A percentile compares a stretch with the other conserved stretches of the same genome.
Conservation (phyloP, 164 flowering plant species). For the Vitis rupestris region DNA sequence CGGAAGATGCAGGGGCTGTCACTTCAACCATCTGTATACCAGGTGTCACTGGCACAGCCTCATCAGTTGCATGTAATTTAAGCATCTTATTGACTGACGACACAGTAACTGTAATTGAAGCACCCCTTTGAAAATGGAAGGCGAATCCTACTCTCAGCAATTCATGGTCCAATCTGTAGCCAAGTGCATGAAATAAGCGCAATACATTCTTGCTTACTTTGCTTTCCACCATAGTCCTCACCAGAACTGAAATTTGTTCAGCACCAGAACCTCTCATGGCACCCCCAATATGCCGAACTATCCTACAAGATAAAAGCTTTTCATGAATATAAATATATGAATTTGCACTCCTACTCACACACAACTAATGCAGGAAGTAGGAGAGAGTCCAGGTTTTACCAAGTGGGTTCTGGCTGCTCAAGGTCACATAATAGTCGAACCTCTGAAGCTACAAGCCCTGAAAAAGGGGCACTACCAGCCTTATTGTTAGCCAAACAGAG, state of each 20-base stretch:
- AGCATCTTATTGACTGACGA: slow-evolving; percentile 83
- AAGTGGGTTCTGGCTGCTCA: slow-evolving; percentile 82
- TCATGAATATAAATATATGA: neutral
- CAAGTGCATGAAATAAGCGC: slow-evolving; percentile 74
- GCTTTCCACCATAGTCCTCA: slow-evolving; percentile 78
- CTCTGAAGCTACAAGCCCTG: slow-evolving; percentile 83
- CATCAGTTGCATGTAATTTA: slow-evolving; percentile 82
- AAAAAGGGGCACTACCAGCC: neutral
- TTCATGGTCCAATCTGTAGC: slow-evolving; percentile 91
- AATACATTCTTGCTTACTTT: slow-evolving; percentile 89
- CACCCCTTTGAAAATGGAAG: slow-evolving; percentile 75
- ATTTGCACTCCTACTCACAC: neutral
- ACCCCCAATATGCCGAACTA: slow-evolving; percentile 86
- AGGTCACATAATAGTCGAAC: slow-evolving; percentile 85
- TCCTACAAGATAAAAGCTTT: slow-evolving; percentile 40
- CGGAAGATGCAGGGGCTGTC: slow-evolving; percentile 85
- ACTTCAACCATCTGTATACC: slow-evolving; percentile 95
- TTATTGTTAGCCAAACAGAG: neutral
- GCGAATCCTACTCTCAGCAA: slow-evolving; percentile 78
- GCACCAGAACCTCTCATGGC: slow-evolving; percentile 98
- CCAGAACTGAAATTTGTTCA: slow-evolving; percentile 85
- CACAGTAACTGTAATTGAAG: slow-evolving; percentile 74
- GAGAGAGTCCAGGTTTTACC: slow-evolving; percentile 35
- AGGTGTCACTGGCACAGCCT: slow-evolving; percentile 79
- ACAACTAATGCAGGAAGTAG: neutral